Base-by-base conservation (phyloP, 1,284 basidiomycete genomes). In the Sporisorium exsertum region DNA sequence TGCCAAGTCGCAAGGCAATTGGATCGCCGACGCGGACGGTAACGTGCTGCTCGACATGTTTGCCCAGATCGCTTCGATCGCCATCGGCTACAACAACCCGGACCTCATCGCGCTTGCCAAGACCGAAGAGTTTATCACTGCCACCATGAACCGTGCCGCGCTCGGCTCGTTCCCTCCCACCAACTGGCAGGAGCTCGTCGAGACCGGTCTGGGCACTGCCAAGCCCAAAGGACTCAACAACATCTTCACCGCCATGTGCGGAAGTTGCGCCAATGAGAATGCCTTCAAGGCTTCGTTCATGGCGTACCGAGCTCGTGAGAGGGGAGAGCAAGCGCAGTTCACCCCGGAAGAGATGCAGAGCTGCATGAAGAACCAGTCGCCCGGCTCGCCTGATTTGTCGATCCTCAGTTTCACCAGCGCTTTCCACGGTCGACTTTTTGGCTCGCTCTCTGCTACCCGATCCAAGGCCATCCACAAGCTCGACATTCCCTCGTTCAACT, bases 231-330 rank as follows among this genome's bases (percentile, higher is more conserved):
- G 89, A 0, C 80, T 89, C 26, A 26, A 72, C 40, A 87, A 89
- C 68, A 80, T 88, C 85, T 87, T 83, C 52, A 84, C 83, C 6
- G 79, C 81, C 61, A 84, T 81, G 78, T 84, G 78, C 59, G 87
- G 87, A 9, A 85, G 84, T 32, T 85, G 81, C 37, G 84, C 86
- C 47, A 86, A 86, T 72, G 73, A 77, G 79, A 88, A 87, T 46
- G 88, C 89, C n/a, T 87, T 88, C 83, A 89, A 89, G 75, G 88
- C 88, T 5, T 88, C 88, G 2, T 89, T 89, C 81, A 88, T 87
- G 79, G 85, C 87, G 3, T 87, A 87, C 71, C 79, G 84, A 3
- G 84, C 84, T 16, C 72, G 86, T 5, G 78, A 87, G 76, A 79
- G 87, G 26, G 86, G 85, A 18, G 78, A 80, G 10, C 73, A 80